phyloP scores from a whole-genome alignment of 1,284 basidiomycete species.

The Waitea zeae region DNA sequence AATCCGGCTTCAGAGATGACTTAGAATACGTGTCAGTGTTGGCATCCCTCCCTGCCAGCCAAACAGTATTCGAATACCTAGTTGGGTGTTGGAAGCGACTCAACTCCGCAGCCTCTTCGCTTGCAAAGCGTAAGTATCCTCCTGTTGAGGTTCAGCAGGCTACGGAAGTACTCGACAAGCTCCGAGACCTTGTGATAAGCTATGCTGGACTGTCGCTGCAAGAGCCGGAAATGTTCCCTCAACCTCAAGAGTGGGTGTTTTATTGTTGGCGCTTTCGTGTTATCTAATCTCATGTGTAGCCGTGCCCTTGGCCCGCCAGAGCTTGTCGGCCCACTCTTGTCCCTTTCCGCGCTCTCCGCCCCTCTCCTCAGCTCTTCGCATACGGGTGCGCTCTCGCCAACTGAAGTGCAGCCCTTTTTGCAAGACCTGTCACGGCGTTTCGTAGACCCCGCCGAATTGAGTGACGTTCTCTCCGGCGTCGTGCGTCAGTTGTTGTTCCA shows the following conservation, averaged over 20 bases:
- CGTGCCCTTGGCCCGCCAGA: slow-evolving; percentile 61
- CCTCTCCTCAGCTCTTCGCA: slow-evolving; percentile 36
- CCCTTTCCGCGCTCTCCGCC: slow-evolving; percentile 40
- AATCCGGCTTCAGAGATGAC: slow-evolving; percentile 42
- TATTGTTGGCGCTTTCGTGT: slow-evolving; percentile 3
- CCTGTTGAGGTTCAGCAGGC: slow-evolving; percentile 49
- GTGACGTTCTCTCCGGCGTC: slow-evolving; percentile 29
- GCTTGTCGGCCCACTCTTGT: slow-evolving; percentile 62
- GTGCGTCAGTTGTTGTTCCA: slow-evolving; percentile 42
- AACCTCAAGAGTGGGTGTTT: slow-evolving; percentile 48
- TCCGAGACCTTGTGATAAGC: slow-evolving; percentile 70
- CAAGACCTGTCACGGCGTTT: slow-evolving; percentile 58
- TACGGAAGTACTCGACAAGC: slow-evolving; percentile 44
- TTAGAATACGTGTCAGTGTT: slow-evolving; percentile 64
- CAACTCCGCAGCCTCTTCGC: slow-evolving; percentile 29
- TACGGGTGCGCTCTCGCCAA: slow-evolving; percentile 22
- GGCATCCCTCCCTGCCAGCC: slow-evolving; percentile 58
- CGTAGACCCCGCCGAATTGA: slow-evolving; percentile 25
- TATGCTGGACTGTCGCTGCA: slow-evolving; percentile 85
- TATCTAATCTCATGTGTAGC: slow-evolving; percentile 17
- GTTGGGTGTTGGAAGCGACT: slow-evolving; percentile 83
- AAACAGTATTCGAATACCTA: slow-evolving; percentile 86
- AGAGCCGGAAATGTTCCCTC: slow-evolving; percentile 90
- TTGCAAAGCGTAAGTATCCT: slow-evolving; percentile 30
- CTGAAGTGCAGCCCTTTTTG: slow-evolving; percentile 54